A percentile compares a stretch with the other conserved stretches of the same genome.
Evolutionary conservation across 352 stramenopile genomes (phyloP).

Genomic region (Pythium aphanidermatum): DNA sequence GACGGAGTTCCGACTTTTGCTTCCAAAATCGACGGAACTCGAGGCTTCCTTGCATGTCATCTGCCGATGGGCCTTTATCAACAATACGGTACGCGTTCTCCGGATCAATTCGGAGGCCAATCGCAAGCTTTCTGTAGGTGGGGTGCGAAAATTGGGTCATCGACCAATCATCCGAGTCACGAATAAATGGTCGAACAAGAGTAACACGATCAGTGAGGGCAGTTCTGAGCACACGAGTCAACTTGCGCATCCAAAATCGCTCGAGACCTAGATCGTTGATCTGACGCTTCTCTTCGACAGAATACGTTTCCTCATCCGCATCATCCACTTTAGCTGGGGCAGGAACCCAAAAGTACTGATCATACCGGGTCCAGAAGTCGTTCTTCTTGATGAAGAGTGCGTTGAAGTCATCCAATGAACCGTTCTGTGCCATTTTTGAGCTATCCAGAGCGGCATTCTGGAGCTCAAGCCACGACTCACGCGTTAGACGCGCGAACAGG

Average conservation of each 20-base stretch:
- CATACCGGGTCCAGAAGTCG: slow-evolving; percentile 77
- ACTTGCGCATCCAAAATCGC: slow-evolving; percentile 56
- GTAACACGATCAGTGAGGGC: slow-evolving; percentile 66
- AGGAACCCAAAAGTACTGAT: slow-evolving; percentile 84
- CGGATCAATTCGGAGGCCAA: slow-evolving; percentile 78
- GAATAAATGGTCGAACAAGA: slow-evolving; percentile 46
- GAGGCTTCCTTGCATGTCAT: slow-evolving; percentile 62
- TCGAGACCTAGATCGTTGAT: slow-evolving; percentile 78
- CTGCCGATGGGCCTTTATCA: slow-evolving; percentile 83
- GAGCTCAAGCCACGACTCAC: slow-evolving; percentile 63
- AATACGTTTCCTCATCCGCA: slow-evolving; percentile 53
- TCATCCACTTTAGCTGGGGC: slow-evolving; percentile 41
- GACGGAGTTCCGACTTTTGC: slow-evolving; percentile 79
- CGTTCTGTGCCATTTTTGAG: slow-evolving; percentile 50
- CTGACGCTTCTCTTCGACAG: slow-evolving; percentile 49
- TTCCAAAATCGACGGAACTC: slow-evolving; percentile 89
- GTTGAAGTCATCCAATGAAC: slow-evolving; percentile 70
- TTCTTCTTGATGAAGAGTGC: slow-evolving; percentile 78
- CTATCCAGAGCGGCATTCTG: slow-evolving; percentile 58
- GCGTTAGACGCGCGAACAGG: slow-evolving; percentile 59
- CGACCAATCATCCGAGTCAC: slow-evolving; percentile 41
- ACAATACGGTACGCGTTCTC: slow-evolving; percentile 78
- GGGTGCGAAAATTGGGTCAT: slow-evolving; percentile 36
- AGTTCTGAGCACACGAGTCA: slow-evolving; percentile 36
- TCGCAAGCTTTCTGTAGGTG: slow-evolving; percentile 43